These are phyloP conservation scores for Phytophthora idaei DNA, from an alignment of 352 stramenopile species.

Conservation along the genomic window DNA sequence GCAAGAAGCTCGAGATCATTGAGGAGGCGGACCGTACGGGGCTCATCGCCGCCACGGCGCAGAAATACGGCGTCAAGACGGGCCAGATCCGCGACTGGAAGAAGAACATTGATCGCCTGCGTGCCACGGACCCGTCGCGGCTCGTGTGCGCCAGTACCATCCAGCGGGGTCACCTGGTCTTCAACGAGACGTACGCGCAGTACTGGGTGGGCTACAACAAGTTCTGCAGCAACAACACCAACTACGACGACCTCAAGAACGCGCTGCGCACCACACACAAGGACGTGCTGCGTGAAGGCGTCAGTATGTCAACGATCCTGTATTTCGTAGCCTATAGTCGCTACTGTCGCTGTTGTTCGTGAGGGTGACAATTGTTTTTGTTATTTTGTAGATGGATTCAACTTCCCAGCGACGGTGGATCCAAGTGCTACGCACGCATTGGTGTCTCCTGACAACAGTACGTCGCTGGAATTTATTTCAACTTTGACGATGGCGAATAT, in stretches of 20 bases:
- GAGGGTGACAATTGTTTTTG: slow-evolving; percentile 5
- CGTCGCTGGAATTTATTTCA: slow-evolving; percentile 15
- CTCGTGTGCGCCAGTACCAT: slow-evolving; percentile 85
- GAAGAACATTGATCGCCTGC: slow-evolving; percentile 83
- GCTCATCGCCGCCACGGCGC: slow-evolving; percentile 73
- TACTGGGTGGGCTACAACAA: slow-evolving; percentile 92
- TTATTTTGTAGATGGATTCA: slow-evolving; percentile 51
- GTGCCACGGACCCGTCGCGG: slow-evolving; percentile 76
- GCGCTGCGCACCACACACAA: slow-evolving; percentile 73
- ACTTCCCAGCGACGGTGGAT: slow-evolving; percentile 68
- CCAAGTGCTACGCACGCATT: slow-evolving; percentile 62
- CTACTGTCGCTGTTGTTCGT: slow-evolving; percentile 11
- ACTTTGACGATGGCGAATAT: not conserved
- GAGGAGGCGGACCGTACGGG: slow-evolving; percentile 84
- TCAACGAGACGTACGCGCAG: slow-evolving; percentile 89
- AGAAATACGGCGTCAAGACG: slow-evolving; percentile 88
- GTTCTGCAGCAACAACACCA: slow-evolving; percentile 77
- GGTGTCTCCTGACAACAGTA: slow-evolving; percentile 66
- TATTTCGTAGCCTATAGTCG: not conserved
- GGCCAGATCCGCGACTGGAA: slow-evolving; percentile 90
- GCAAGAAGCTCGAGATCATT: slow-evolving; percentile 91
- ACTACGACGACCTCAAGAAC: slow-evolving; percentile 73
- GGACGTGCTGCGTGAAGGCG: slow-evolving; percentile 71
- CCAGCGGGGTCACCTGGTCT: slow-evolving; percentile 83
- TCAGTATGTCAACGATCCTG: slow-evolving; percentile 56